These are phyloP conservation scores for Cryptococcus hybrid DNA, from an alignment of 1,284 basidiomycete species.

Conservation along the genomic window DNA sequence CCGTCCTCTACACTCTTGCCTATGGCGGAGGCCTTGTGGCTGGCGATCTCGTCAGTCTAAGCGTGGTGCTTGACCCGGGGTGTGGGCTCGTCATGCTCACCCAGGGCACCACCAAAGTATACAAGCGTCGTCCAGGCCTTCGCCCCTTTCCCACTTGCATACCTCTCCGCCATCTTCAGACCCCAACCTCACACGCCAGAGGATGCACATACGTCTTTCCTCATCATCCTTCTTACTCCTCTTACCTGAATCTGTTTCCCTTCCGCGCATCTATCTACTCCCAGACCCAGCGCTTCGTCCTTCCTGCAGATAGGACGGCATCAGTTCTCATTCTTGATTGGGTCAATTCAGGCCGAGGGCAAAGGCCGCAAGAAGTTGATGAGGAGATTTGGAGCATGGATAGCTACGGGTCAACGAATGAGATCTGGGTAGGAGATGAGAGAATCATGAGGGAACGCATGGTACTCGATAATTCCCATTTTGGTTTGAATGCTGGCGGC, in stretches of 20 bases:
- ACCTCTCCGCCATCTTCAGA: neutral
- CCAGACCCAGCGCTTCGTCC: conserved; percentile 70
- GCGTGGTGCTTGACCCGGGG: conserved; percentile 59
- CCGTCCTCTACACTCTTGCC: conserved; percentile 74
- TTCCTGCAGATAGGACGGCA: conserved; percentile 50
- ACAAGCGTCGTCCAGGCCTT: conserved; percentile 65
- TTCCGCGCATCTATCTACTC: conserved; percentile 78
- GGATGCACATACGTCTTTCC: conserved; percentile 59
- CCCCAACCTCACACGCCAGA: conserved; percentile 33
- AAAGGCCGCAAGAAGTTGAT: conserved; percentile 41
- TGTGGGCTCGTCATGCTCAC: conserved; percentile 40
- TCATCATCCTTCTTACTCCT: conserved; percentile 64
- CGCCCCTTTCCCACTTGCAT: conserved; percentile 27
- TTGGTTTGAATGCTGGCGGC: neutral
- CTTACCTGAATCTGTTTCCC: conserved; percentile 87
- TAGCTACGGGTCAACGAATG: conserved; percentile 80
- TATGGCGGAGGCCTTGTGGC: conserved; percentile 94
- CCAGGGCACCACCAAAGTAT: conserved; percentile 92
- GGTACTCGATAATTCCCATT: conserved; percentile 69
- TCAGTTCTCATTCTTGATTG: conserved; percentile 80
- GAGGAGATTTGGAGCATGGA: conserved; percentile 90
- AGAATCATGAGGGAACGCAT: conserved; percentile 71
- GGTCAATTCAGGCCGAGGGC: conserved; percentile 75
- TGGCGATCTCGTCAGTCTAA: conserved; percentile 72
- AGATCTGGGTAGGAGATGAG: conserved; percentile 65